Evolutionary conservation across 2,329 filamentous ascomycete species (phyloP).

Genomic region (Fusarium falciforme): DNA sequence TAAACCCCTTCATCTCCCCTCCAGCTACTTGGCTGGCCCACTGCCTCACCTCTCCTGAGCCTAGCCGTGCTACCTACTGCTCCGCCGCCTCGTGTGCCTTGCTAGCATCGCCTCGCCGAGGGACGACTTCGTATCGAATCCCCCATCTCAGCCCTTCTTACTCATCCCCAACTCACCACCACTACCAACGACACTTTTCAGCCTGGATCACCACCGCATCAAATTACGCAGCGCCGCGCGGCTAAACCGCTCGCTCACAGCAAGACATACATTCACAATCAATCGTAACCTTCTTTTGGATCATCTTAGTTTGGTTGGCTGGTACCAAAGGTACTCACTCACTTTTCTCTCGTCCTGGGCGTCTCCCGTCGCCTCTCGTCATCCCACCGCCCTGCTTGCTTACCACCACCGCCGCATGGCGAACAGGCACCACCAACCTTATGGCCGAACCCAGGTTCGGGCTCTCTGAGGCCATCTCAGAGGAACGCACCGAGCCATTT

Average conservation of each 20-base stretch:
- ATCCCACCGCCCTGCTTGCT: conserved; percentile 37
- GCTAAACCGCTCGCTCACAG: conserved; percentile 33
- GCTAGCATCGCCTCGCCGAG: conserved; percentile 37
- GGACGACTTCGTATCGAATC: conserved; percentile 13
- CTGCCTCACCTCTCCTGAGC: conserved; percentile 8
- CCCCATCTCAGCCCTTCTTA: conserved; percentile 26
- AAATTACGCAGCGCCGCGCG: conserved; percentile 24
- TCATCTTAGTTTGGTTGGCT: conserved; percentile 37
- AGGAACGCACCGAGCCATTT: conserved; percentile 69
- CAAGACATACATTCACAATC: conserved; percentile 24
- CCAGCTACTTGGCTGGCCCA: conserved; percentile 21
- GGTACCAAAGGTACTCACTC: conserved; percentile 40
- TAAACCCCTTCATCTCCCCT: conserved; percentile 1
- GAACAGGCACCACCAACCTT: conserved; percentile 43
- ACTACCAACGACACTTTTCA: conserved; percentile 26
- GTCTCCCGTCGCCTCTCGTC: conserved; percentile 16
- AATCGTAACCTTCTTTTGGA: conserved; percentile 13
- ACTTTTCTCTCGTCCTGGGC: conserved; percentile 27
- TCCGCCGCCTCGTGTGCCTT: conserved; percentile 23
- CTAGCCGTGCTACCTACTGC: conserved; percentile 16
- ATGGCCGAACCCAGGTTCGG: conserved; percentile 61
- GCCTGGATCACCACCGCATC: conserved; percentile 34
- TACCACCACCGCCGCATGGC: conserved; percentile 45
- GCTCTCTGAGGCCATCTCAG: conserved; percentile 53
- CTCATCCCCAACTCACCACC: conserved; percentile 32